These are phyloP conservation scores for Clavispora vitiphila DNA, from an alignment of 805 yeast genomes.

Conservation along the genomic window DNA sequence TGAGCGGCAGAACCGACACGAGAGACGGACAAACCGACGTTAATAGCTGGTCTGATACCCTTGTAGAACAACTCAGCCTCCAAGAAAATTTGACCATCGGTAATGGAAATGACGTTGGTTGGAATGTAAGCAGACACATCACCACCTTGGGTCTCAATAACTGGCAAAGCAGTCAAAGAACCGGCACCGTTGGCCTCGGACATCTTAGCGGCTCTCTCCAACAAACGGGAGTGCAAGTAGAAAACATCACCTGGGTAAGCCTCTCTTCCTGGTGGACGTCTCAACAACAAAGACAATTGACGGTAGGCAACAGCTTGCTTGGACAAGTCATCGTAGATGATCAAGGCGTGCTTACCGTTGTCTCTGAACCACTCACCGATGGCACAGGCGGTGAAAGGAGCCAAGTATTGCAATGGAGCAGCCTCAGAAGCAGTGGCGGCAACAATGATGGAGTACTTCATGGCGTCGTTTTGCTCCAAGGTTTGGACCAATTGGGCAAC, in stretches of 20 bases:
- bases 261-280: slow-evolving; percentile 97
- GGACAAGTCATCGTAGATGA: slow-evolving; percentile 96
- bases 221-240: slow-evolving; percentile 91
- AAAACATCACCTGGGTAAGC: slow-evolving; percentile 97
- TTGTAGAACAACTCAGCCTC: slow-evolving; percentile 99
- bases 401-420: slow-evolving; percentile 99
- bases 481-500: slow-evolving; percentile 99
- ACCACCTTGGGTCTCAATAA: slow-evolving; percentile 98
- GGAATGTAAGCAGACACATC: slow-evolving; percentile 98
- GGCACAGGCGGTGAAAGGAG: slow-evolving; percentile 99
- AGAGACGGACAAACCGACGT: slow-evolving; percentile 99
- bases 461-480: slow-evolving; percentile 95
- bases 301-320: slow-evolving; percentile 99
- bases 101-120: slow-evolving; percentile 95
- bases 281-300: slow-evolving; percentile 94
- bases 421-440: slow-evolving; percentile 99
- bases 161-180: slow-evolving; percentile 93
- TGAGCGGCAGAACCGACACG: slow-evolving; percentile 99
- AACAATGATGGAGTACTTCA: slow-evolving; percentile 95
- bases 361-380: slow-evolving; percentile 99
- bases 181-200: slow-evolving; percentile 86
- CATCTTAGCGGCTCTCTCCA: slow-evolving; percentile 98
- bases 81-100: slow-evolving; percentile 97
- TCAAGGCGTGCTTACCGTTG: slow-evolving; percentile 96
- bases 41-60: slow-evolving; percentile 99